Evolutionary conservation across 768 basidiomycete genomes (phyloP), one percentile per base, ranked within the genome.

Genomic region (Suillus luteus): DNA sequence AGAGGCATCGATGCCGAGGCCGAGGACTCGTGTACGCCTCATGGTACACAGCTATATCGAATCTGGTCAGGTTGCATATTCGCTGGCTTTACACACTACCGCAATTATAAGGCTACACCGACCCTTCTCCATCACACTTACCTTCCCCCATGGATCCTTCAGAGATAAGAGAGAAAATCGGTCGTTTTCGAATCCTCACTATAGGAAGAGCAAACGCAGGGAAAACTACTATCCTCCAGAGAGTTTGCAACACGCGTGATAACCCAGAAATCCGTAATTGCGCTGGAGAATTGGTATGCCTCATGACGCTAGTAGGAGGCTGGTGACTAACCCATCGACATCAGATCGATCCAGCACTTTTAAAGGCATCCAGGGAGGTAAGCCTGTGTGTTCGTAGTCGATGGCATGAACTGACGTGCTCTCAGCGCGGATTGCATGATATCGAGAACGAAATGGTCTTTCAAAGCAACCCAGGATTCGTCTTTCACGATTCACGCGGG

Each of bases 181-280:
- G 22, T 2, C 75, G 68, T 48, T 80, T 81, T 52, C 75, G 80
- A 4, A 72, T 80, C 35, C 76, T 81, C 55, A 67, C 80, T 17
- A 77, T 81, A n/a, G 80, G 80, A 5, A 72, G 75, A 59, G 75
- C 77, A 2, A 79, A 80, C 59, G 73, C 78, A 1, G 80, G 80
- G 0, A 81, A 81, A 65, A 81, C 79, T 0, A 81, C 80, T 0
- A 68, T 81, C 24, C 69, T 80, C 19, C 71, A 79, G 66, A 73
- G 71, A 55, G 72, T 81, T 9, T 79, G 78, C 66, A 72, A 75
- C 60, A 73, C 76, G 7, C 71, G 64, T 1, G 75, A 79, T 10
- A 69, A 74, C 3, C 77, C 78, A 0, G 69, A 62, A 12, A 71
- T 79, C 44, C 68, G 65, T n/a, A 66, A 71, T 65, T 22, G 60